Conservation (phyloP, 176 grass and related monocot species). For the Oryza rufipogon region DNA sequence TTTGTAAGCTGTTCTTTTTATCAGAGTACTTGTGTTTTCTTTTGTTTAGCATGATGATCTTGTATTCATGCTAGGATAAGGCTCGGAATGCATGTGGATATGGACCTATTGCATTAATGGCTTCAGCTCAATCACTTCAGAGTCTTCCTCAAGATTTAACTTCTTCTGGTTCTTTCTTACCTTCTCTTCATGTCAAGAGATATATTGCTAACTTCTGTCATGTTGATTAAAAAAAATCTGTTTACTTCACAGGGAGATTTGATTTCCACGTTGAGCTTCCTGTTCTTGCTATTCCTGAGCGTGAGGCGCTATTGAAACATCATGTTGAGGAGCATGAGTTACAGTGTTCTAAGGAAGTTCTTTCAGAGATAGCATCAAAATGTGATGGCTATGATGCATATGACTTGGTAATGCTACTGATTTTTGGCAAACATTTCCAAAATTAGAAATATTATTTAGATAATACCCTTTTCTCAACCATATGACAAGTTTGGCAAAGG, state of each 20-base stretch:
- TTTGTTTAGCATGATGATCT: slow-evolving; percentile 12
- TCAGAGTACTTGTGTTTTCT: slow-evolving; percentile 7
- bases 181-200: background rate
- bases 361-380: slow-evolving; percentile 81
- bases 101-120: slow-evolving; percentile 85
- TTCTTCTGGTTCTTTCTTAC: slow-evolving; percentile 72
- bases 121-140: slow-evolving; percentile 77
- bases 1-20: slow-evolving; percentile 10
- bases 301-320: slow-evolving; percentile 77
- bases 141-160: slow-evolving; percentile 80
- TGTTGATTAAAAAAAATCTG: slow-evolving; percentile 27
- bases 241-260: slow-evolving; percentile 70
- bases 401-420: slow-evolving; percentile 70
- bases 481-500: background rate
- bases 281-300: slow-evolving; percentile 78
- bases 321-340: slow-evolving; percentile 70
- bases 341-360: slow-evolving; percentile 73
- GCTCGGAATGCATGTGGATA: slow-evolving; percentile 67
- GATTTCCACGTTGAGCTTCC: slow-evolving; percentile 92
- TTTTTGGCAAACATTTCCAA: slow-evolving; percentile 22
- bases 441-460: background rate
- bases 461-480: background rate
- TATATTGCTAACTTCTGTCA: slow-evolving; percentile 12
- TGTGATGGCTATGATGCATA: slow-evolving; percentile 98
- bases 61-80: slow-evolving; percentile 68